Evolutionary conservation across 257 asterid genomes (phyloP).

Genomic region (Nicotiana undulata): DNA sequence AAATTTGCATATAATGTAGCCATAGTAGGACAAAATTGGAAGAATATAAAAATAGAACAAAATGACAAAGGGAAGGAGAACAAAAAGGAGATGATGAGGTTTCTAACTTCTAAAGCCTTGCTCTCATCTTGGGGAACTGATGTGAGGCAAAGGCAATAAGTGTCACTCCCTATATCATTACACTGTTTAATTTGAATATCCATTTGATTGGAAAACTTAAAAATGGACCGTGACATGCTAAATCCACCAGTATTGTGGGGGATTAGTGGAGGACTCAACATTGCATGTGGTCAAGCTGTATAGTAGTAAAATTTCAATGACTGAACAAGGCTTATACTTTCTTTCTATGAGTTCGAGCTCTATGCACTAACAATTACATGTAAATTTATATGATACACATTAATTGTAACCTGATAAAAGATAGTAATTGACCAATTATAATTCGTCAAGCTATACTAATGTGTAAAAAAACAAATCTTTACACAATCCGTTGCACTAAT

Average conservation of each 20-base stretch:
- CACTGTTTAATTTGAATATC: neutral
- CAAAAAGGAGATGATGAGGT: neutral
- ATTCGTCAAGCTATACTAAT: too few relatives aligned
- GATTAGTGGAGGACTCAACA: neutral
- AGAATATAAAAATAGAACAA: neutral
- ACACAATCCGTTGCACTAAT: too few relatives aligned
- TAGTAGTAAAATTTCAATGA: neutral
- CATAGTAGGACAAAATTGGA: neutral
- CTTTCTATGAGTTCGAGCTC: too few relatives aligned
- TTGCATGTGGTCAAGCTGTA: neutral
- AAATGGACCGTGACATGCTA: neutral
- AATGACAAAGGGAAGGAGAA: slow-evolving; percentile 1
- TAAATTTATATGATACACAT: too few relatives aligned
- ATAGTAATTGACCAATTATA: too few relatives aligned
- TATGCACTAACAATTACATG: too few relatives aligned
- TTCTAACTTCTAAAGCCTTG: neutral
- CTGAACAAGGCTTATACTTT: too few relatives aligned
- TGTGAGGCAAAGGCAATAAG: neutral
- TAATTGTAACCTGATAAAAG: too few relatives aligned
- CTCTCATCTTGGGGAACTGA: neutral
- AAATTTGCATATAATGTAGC: neutral
- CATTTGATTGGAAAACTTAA: neutral
- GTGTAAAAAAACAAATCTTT: too few relatives aligned
- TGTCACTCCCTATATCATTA: neutral
- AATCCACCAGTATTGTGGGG: neutral